Percentiles rank a stretch among this genome's conserved stretches.
These are phyloP conservation scores for Metschnikowia drakensbergensis DNA, from an alignment of 805 yeast genomes.

Conservation along the genomic window DNA sequence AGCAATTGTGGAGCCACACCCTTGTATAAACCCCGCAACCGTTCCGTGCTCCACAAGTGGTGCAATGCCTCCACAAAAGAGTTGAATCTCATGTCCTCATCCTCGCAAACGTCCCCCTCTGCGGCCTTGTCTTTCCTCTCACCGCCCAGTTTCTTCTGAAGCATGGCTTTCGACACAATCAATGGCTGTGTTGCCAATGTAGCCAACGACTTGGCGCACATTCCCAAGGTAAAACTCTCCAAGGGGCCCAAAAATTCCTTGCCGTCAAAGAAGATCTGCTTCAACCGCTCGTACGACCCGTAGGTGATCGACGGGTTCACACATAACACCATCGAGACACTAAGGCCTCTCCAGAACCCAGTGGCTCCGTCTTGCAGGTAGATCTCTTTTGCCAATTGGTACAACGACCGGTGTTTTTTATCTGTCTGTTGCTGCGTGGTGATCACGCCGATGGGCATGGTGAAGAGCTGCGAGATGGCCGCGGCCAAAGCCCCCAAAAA, in stretches of 20 bases:
- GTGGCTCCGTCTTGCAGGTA: conserved; percentile 58
- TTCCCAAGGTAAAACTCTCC: conserved; percentile 70
- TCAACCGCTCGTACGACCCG: conserved; percentile 71
- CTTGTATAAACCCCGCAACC: conserved; percentile 64
- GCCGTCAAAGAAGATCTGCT: conserved; percentile 43
- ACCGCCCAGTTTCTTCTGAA: conserved; percentile 47
- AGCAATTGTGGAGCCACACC: conserved; percentile 76
- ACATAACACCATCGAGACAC: conserved; percentile 74
- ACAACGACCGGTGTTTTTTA: conserved; percentile 31
- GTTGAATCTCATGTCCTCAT: conserved; percentile 43
- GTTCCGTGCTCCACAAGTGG: conserved; percentile 62
- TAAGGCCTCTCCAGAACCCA: conserved; percentile 81
- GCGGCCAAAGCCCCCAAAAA: conserved; percentile 78
- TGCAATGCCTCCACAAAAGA: conserved; percentile 61
- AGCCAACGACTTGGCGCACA: conserved; percentile 76
- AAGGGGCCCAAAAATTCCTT: conserved; percentile 49
- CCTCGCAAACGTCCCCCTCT: conserved; percentile 26
- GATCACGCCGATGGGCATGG: conserved; percentile 76
- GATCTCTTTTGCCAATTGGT: conserved; percentile 43
- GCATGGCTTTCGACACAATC: conserved; percentile 78
- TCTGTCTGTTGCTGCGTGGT: conserved; percentile 61
- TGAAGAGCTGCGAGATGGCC: conserved; percentile 72
- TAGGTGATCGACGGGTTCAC: conserved; percentile 85
- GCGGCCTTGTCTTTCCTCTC: conserved; percentile 10
- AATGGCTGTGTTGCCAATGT: conserved; percentile 80